Percentiles rank a stretch among this genome's conserved stretches.
Evolutionary conservation across 2,329 filamentous ascomycete species (phyloP).

Genomic region (Trichoderma koningiopsis): DNA sequence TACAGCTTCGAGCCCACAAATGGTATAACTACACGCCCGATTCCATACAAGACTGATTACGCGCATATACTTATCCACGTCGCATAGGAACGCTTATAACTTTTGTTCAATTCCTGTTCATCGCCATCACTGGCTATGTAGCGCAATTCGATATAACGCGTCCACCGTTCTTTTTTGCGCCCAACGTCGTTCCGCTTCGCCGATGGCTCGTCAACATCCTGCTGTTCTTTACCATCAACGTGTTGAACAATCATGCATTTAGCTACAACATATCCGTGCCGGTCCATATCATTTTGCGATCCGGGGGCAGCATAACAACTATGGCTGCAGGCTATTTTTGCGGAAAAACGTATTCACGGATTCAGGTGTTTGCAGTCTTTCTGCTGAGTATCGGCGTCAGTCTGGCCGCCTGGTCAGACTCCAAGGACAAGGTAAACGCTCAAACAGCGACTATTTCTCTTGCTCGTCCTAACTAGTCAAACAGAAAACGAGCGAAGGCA

Average conservation of each 20-base stretch:
- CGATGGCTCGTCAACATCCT: conserved; percentile 88
- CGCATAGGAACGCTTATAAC: conserved; percentile 76
- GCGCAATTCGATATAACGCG: conserved; percentile 70
- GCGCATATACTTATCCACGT: conserved; percentile 21
- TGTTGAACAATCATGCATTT: conserved; percentile 97
- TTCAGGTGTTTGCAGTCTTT: conserved; percentile 79
- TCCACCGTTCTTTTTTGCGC: conserved; percentile 71
- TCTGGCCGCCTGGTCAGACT: conserved; percentile 86
- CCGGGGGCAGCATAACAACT: conserved; percentile 92
- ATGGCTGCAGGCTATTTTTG: conserved; percentile 87
- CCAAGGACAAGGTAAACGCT: conserved; percentile 69
- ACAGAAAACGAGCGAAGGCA: conserved; percentile 7
- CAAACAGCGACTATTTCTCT: neutral
- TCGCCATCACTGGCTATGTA: conserved; percentile 75
- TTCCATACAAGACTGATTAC: neutral
- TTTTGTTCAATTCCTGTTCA: conserved; percentile 86
- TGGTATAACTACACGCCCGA: conserved; percentile 52
- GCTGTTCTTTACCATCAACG: conserved; percentile 90
- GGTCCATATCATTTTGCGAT: conserved; percentile 93
- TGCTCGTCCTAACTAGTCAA: neutral
- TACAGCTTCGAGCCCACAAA: conserved; percentile 77
- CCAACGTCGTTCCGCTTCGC: conserved; percentile 77
- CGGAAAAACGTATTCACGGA: conserved; percentile 78
- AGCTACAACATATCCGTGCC: conserved; percentile 96
- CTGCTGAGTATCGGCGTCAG: conserved; percentile 86